These are phyloP conservation scores for Ophiostoma himal-ulmi DNA, from an alignment of 2,329 filamentous ascomycete genomes.

Conservation along the genomic window DNA sequence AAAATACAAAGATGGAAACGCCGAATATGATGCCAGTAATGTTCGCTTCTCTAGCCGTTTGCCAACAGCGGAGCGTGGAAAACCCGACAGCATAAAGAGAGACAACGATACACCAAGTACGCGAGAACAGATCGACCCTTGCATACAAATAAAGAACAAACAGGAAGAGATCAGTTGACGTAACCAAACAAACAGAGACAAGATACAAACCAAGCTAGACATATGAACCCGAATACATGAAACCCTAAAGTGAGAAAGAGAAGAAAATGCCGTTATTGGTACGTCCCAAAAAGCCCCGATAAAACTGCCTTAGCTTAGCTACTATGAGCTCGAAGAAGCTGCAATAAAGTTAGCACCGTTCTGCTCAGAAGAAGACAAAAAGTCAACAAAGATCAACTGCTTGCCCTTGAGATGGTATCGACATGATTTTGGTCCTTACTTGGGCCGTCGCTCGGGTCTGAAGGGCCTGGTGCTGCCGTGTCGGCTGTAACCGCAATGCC, in stretches of 20 bases:
- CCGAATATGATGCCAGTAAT: constrained; percentile 20
- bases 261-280: background rate
- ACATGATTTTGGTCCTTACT: constrained; percentile 51
- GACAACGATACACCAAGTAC: background rate
- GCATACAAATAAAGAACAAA: background rate
- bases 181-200: background rate
- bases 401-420: constrained; percentile 50
- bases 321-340: constrained; percentile 25
- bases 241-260: background rate
- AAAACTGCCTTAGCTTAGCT: constrained; percentile 9
- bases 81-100: constrained; percentile 13
- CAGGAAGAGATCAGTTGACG: too few relatives aligned
- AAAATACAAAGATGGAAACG: constrained; percentile 17
- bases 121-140: background rate
- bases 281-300: background rate
- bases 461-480: background rate
- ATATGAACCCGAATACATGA: background rate
- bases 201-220: constrained; percentile 8
- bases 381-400: background rate
- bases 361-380: background rate
- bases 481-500: constrained; percentile 6
- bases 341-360: background rate
- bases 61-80: constrained; percentile 12
- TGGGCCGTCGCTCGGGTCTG: constrained; percentile 30
- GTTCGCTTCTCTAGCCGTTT: constrained; percentile 8